phyloP scores from a whole-genome alignment of 2,329 filamentous ascomycete genomes.

The Fusarium subtropicale region DNA sequence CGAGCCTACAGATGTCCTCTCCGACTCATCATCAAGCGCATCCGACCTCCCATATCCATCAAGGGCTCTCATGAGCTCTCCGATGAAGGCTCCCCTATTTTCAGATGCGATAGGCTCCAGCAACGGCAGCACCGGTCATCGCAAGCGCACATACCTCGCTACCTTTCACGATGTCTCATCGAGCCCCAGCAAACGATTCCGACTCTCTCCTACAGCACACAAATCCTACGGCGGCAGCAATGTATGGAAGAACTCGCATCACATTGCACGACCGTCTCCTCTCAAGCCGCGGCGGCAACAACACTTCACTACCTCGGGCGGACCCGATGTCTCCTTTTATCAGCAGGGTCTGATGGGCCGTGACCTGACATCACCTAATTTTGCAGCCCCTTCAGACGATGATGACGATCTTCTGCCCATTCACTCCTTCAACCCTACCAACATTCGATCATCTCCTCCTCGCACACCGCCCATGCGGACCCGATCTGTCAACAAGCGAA shows the following conservation, averaged over 20 bases:
- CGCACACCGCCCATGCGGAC: constrained; percentile 80
- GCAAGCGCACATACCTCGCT: constrained; percentile 72
- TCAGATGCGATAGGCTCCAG: constrained; percentile 83
- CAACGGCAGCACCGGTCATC: constrained; percentile 73
- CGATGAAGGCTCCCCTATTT: constrained; percentile 84
- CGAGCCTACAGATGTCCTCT: constrained; percentile 76
- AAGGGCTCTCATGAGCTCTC: constrained; percentile 81
- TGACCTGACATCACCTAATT: constrained; percentile 69
- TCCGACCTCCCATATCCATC: constrained; percentile 80
- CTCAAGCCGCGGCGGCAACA: constrained; percentile 80
- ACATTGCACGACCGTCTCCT: constrained; percentile 87
- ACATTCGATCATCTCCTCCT: constrained; percentile 82
- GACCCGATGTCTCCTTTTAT: constrained; percentile 83
- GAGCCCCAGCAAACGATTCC: constrained; percentile 76
- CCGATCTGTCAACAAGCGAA: constrained; percentile 61
- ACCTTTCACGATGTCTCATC: constrained; percentile 67
- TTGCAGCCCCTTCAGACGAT: constrained; percentile 76
- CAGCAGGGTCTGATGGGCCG: constrained; percentile 76
- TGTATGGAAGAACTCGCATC: constrained; percentile 81
- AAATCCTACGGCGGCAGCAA: constrained; percentile 67
- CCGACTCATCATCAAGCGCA: constrained; percentile 86
- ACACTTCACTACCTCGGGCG: constrained; percentile 77
- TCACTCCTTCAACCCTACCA: constrained; percentile 75
- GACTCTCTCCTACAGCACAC: constrained; percentile 69
- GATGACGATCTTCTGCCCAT: constrained; percentile 84